phyloP scores from a whole-genome alignment of 225 moss, liverwort and hornwort genomes.

The Pseudisothecium myosuroides region DNA sequence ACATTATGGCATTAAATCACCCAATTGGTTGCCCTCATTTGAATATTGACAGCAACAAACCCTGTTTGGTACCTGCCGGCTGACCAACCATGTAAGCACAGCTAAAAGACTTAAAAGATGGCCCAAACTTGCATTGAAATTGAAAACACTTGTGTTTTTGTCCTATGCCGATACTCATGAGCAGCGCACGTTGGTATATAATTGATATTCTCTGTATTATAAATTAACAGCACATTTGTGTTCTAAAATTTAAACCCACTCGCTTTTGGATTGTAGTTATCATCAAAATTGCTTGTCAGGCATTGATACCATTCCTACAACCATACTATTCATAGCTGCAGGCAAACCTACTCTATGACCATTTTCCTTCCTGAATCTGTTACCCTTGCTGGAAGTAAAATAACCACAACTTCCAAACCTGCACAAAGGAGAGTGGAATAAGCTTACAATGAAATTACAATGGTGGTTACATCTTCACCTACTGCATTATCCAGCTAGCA shows the following conservation, averaged over 20 bases:
- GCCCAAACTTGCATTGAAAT: neutral
- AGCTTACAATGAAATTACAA: neutral
- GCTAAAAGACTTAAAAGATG: neutral
- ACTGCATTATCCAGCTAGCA: neutral
- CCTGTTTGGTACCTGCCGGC: neutral
- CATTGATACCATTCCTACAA: neutral
- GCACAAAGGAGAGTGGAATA: neutral
- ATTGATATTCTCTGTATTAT: neutral
- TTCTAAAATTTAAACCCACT: neutral
- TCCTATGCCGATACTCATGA: neutral
- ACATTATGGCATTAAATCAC: neutral
- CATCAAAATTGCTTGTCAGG: slow-evolving; percentile 5
- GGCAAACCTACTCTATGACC: neutral
- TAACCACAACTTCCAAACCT: neutral
- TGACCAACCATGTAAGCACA: neutral
- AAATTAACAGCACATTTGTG: neutral
- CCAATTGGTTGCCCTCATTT: neutral
- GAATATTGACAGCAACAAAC: neutral
- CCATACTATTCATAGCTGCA: neutral
- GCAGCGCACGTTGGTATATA: neutral
- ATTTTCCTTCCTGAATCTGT: neutral
- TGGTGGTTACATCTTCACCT: neutral
- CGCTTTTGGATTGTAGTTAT: neutral
- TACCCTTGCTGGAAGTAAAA: neutral
- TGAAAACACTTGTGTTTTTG: neutral